Conservation (phyloP, 768 basidiomycete genomes). For the Candolleomyces efflorescens region DNA sequence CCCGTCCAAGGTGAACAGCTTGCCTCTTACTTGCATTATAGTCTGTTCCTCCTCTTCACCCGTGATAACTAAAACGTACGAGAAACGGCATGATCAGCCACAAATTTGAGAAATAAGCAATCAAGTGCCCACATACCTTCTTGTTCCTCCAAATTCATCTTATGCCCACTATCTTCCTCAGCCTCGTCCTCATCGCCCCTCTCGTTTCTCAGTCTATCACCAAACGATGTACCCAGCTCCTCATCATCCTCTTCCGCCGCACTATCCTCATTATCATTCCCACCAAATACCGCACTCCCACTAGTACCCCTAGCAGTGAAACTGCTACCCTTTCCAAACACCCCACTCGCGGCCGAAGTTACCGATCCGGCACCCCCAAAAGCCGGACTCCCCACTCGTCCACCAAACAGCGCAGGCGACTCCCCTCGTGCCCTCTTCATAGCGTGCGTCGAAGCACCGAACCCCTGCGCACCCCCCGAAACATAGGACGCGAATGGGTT, state of each 20-base stretch:
- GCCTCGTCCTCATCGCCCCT: neutral
- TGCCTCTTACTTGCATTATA: constrained; percentile 71
- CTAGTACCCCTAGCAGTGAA: constrained; percentile 8
- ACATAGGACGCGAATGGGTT: constrained; percentile 60
- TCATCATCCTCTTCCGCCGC: neutral
- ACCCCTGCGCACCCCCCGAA: constrained; percentile 45
- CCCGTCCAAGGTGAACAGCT: constrained; percentile 59
- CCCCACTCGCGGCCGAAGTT: constrained; percentile 11
- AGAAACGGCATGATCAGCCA: neutral
- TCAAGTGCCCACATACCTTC: constrained; percentile 43
- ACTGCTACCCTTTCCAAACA: constrained; percentile 16
- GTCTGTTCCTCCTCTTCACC: constrained; percentile 84
- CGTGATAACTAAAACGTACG: constrained; percentile 50
- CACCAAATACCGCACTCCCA: neutral
- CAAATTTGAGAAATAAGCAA: neutral
- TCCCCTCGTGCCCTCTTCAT: constrained; percentile 53
- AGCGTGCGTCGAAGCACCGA: constrained; percentile 40
- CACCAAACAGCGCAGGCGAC: constrained; percentile 17
- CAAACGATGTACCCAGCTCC: neutral
- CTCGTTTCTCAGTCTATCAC: neutral
- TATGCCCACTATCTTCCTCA: constrained; percentile 15
- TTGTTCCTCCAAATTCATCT: constrained; percentile 58
- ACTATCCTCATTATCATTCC: neutral
- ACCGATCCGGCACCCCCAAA: neutral
- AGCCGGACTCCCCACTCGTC: neutral